Evolutionary conservation across 1,284 basidiomycete genomes (phyloP), one percentile per base, ranked within the genome.

Genomic region (Serendipita sp.): DNA sequence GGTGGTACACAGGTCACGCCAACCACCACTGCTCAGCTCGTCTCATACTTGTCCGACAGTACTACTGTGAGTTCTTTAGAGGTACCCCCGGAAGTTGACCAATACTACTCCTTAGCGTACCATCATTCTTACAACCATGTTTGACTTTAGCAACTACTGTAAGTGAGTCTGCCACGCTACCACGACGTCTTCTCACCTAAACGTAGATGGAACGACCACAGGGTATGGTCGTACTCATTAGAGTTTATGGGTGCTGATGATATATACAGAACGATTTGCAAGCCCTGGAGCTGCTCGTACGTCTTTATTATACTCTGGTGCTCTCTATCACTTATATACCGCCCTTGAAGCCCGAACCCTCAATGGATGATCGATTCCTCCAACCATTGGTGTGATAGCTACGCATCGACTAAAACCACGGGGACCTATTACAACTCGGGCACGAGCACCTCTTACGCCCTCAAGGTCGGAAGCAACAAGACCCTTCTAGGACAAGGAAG

Each of bases 401-500:
- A 58, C 26, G 26, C 22, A 58, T 35, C 17, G n/a, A 30, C 53
- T n/a, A 35, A 29, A 30, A 35, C 53, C n/a, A 58, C 53, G 17
- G 53, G 8, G 26, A 58, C 53, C 5, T 58, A 35, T 8, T 58
- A 58, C 32, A 35, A 30, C 30, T 29, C 53, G 8, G 53, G 53
- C 8, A 58, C 53, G 3, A 35, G 53, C 53, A 30, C 22, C 3
- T 58, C 53, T 32, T 66, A 65, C 22, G 68, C 67, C 4, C 60
- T 71, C 6, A 66, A 63, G 10, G 71, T 72, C 17, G 69, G 60
- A 0, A 71, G 69, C 63, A 71, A 71, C 60, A 72, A 72, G 64
- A 71, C 71, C 1, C 63, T 72, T 5, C 65, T 71, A 1, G 71
- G 71, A 0, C 70, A 71, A 61, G 71, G 71, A 10, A 65, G 63